A percentile compares a stretch with the other conserved stretches of the same genome.
These are phyloP conservation scores for Scenedesmus sp. DNA, from an alignment of 163 green algal genomes.

Conservation along the genomic window DNA sequence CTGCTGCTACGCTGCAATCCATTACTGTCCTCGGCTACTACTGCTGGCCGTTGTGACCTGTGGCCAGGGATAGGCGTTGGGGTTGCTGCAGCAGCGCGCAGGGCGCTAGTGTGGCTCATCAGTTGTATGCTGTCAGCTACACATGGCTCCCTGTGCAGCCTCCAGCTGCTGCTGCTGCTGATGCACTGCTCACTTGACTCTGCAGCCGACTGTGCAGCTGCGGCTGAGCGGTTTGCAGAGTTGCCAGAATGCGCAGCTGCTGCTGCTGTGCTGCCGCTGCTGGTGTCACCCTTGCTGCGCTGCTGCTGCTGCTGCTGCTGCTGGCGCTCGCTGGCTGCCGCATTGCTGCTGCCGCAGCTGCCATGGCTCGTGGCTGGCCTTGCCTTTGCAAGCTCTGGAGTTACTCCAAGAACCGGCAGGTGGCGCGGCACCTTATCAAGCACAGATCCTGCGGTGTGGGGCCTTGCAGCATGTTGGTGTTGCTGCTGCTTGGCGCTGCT, in stretches of 20 bases:
- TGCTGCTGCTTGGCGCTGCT: neutral
- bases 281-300: neutral
- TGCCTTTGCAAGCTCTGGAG: neutral
- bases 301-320: neutral
- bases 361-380: neutral
- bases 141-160: neutral
- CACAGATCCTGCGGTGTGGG: neutral
- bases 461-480: neutral
- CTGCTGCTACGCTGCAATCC: neutral
- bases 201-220: neutral
- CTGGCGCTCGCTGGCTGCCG: neutral
- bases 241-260: neutral
- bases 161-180: neutral
- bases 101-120: slow-evolving; percentile 30
- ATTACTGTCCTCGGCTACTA: neutral
- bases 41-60: neutral
- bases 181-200: neutral
- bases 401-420: neutral
- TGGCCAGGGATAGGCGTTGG: slow-evolving; percentile 30
- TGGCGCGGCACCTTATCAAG: neutral
- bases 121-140: slow-evolving; percentile 21
- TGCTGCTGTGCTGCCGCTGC: neutral
- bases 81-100: slow-evolving; percentile 29
- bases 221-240: neutral
- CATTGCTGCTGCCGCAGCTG: neutral